These are phyloP conservation scores for Kingdonia uniflora DNA, from an alignment of 164 flowering plant species.

Conservation along the genomic window DNA sequence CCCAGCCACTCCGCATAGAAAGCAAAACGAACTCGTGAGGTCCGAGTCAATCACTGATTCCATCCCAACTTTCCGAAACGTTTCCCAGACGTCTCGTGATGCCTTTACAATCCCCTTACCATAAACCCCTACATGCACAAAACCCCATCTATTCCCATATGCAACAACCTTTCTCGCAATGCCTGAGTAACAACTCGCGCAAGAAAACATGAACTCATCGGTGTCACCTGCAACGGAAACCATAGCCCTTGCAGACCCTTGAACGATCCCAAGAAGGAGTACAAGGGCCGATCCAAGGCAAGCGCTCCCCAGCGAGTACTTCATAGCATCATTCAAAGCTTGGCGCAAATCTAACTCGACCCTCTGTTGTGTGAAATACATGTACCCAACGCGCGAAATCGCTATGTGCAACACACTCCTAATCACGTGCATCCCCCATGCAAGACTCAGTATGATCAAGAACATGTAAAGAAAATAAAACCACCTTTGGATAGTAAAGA, in stretches of 20 bases:
- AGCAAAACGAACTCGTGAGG: constrained; percentile 59
- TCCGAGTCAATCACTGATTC: constrained; percentile 41
- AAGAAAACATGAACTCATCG: constrained; percentile 70
- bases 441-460: constrained; percentile 30
- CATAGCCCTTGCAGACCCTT: constrained; percentile 37
- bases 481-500: constrained; percentile 12
- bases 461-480: constrained; percentile 22
- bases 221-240: constrained; percentile 30
- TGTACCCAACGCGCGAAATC: constrained; percentile 27
- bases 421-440: constrained; percentile 48
- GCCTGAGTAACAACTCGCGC: constrained; percentile 42
- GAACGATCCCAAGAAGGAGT: constrained; percentile 28
- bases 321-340: constrained; percentile 18
- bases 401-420: constrained; percentile 28
- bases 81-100: constrained; percentile 51
- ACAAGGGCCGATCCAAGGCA: constrained; percentile 41
- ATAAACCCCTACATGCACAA: constrained; percentile 51
- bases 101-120: constrained; percentile 44
- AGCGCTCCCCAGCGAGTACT: constrained; percentile 25
- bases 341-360: constrained; percentile 12
- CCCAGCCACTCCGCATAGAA: constrained; percentile 37
- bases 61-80: constrained; percentile 33
- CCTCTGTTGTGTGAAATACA: constrained; percentile 17
- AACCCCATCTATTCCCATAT: constrained; percentile 58
- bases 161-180: constrained; percentile 25